These are phyloP conservation scores for Pythium vanterpoolii DNA, from an alignment of 352 stramenopile species.

Conservation along the genomic window DNA sequence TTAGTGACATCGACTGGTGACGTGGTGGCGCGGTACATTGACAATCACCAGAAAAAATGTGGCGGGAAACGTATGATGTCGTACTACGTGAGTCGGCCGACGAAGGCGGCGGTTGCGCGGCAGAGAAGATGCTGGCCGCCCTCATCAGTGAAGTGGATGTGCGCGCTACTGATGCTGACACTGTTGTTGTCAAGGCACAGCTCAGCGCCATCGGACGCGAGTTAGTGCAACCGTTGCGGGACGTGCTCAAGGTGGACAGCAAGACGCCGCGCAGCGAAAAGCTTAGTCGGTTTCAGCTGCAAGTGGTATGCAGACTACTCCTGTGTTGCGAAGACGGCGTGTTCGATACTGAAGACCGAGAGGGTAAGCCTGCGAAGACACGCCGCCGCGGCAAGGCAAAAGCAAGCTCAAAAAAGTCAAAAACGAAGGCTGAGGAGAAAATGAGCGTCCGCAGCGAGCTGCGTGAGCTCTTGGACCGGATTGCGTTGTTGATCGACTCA, in stretches of 20 bases:
- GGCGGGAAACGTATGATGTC: constrained; percentile 22
- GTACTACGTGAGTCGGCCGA: constrained; percentile 2
- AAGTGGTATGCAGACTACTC: constrained; percentile 57
- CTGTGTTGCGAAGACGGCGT: constrained; percentile 28
- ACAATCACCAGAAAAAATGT: constrained; percentile 12
- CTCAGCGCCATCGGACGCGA: constrained; percentile 19
- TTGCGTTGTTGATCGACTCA: constrained; percentile 71
- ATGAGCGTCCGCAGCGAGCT: constrained; percentile 38
- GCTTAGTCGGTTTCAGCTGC: constrained; percentile 58
- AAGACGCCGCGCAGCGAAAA: constrained; percentile 31
- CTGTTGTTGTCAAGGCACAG: neutral
- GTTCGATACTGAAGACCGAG: neutral
- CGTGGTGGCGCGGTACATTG: constrained; percentile 1
- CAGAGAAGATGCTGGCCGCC: constrained; percentile 10
- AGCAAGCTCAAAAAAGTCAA: constrained; percentile 35
- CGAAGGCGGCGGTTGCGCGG: constrained; percentile 6
- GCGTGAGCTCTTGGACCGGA: constrained; percentile 57
- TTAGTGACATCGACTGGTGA: constrained; percentile 16
- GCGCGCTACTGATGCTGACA: neutral
- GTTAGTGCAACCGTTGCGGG: constrained; percentile 8
- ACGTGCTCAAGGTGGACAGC: constrained; percentile 16
- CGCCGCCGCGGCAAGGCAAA: neutral
- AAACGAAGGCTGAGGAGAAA: constrained; percentile 33
- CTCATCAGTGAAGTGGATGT: neutral
- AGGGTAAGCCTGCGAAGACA: neutral